Percentiles rank a stretch among this genome's conserved stretches.
phyloP scores from a whole-genome alignment of 164 flowering plant genomes.

The Liquidambar formosana region DNA sequence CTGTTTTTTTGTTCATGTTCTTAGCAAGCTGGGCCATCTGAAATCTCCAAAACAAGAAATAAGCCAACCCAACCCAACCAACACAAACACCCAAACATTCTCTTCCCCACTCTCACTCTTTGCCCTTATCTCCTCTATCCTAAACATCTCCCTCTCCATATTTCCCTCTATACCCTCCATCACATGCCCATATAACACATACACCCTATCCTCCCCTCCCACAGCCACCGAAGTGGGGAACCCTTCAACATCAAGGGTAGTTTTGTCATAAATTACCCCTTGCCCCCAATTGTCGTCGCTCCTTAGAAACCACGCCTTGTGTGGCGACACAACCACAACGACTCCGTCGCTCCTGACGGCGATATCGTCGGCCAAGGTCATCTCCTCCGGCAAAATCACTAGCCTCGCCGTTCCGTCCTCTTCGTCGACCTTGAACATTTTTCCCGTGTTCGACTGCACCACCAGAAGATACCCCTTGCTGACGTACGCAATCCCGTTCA shows the following conservation, averaged over 20 bases:
- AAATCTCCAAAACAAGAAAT: constrained; percentile 83
- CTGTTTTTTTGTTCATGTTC: constrained; percentile 66
- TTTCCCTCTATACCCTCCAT: constrained; percentile 61
- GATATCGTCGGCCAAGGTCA: constrained; percentile 57
- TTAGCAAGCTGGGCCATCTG: constrained; percentile 73
- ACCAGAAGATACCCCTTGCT: constrained; percentile 69
- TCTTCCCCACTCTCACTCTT: constrained; percentile 54
- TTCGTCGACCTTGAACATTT: constrained; percentile 66
- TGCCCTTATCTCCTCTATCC: constrained; percentile 63
- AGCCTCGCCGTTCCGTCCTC: constrained; percentile 61
- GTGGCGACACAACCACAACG: constrained; percentile 53
- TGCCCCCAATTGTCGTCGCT: constrained; percentile 70
- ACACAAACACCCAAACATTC: constrained; percentile 57
- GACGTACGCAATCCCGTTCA: constrained; percentile 72
- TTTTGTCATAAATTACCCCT: constrained; percentile 65
- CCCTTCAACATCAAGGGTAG: constrained; percentile 55
- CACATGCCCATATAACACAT: constrained; percentile 70
- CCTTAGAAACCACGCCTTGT: constrained; percentile 61
- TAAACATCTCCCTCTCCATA: constrained; percentile 46
- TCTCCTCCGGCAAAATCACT: constrained; percentile 44
- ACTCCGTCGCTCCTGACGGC: constrained; percentile 64
- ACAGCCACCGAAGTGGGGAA: constrained; percentile 53
- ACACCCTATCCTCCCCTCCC: constrained; percentile 53
- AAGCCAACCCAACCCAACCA: constrained; percentile 74
- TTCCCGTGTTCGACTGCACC: constrained; percentile 72